Base-by-base conservation (phyloP, 352 stramenopile genomes). In the Phytophthora sansomeana region DNA sequence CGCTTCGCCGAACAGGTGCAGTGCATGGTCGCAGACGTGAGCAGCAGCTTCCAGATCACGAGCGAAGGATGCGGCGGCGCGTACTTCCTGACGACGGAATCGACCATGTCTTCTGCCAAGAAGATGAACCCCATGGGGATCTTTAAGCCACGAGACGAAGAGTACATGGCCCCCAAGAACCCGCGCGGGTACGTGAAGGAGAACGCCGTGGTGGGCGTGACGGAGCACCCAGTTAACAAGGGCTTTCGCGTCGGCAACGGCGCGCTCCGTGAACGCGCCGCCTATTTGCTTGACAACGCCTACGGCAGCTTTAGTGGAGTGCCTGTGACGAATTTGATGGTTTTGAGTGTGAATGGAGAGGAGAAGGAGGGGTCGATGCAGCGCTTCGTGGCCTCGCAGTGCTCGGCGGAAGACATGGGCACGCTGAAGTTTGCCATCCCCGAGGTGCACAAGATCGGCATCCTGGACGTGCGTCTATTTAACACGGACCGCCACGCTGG, bases 131-230 rank as follows among this genome's bases (percentile, higher is more conserved):
- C 82, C 2, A 65, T 96, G 14, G 88, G 80, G 1, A 80, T 99
- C 13, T 99, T 99, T 74, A 99, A 99, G 78, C 97, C 98, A 6
- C 82, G 93, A 14, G 97, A 99, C 67, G 98, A 99, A 77, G 98
- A 99, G 80, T 98, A 98, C 52, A 99, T 99, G 83, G 97, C 97
- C 2, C 92, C 96, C 35, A 98, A 99, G 81, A 99, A 99, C 81
- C 97, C 98, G 11, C 88, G 97, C 61, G 95, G 95, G 5, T 98
- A 98, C 58, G 85, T 98, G 30, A 87, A 91, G 72, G 85, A 93
- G 54, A 78, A 84, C 41, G 83, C 84, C 0, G 69, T 93, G n/a
- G 79, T 96, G 6, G 89, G 89, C 14, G 78, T 86, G 44, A 95
- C 82, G 14, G 81, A 91, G 33, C 84, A 96, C 60, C 89, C 90